Evolutionary conservation across 1,284 basidiomycete species (phyloP).

Genomic region (Spongispora temasekensis): DNA sequence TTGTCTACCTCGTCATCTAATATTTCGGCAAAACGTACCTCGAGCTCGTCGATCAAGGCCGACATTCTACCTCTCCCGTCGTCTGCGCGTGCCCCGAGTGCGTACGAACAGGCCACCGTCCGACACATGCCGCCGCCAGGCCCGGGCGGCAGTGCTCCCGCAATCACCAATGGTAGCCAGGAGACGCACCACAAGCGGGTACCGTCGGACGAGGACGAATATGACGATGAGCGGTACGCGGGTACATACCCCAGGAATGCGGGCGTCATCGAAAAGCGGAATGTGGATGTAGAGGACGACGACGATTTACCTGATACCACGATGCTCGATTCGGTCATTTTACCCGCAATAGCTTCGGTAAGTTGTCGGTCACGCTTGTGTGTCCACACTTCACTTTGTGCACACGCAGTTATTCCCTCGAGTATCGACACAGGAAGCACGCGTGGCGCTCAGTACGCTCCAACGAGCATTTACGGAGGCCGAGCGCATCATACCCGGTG

Average conservation of each 20-base stretch:
- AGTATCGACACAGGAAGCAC: constrained; percentile 40
- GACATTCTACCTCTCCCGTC: constrained; percentile 54
- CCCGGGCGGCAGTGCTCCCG: constrained; percentile 21
- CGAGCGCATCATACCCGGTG: constrained; percentile 84
- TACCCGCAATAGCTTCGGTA: constrained; percentile 91
- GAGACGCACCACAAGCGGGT: constrained; percentile 7
- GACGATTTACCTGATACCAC: constrained; percentile 81
- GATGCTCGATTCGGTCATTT: constrained; percentile 92
- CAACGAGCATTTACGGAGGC: constrained; percentile 89
- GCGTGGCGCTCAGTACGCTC: constrained; percentile 73
- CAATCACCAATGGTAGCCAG: constrained; percentile 14
- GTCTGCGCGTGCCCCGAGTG: constrained; percentile 39
- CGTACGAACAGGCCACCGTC: constrained; percentile 31
- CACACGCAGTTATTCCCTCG: constrained; percentile 77
- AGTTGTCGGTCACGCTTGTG: constrained; percentile 32
- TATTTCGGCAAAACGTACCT: constrained; percentile 29
- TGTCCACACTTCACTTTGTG: constrained; percentile 40
- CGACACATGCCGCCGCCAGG: constrained; percentile 58
- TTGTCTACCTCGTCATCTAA: too few species aligned
- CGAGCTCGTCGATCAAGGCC: constrained; percentile 48
- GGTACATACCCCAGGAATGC: constrained; percentile 10
- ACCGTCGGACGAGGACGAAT: constrained; percentile 64
- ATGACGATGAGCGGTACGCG: constrained; percentile 53
- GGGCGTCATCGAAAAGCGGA: constrained; percentile 38
- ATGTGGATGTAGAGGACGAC: constrained; percentile 49